phyloP scores from a whole-genome alignment of 257 asterid species.

The Henckelia pumila region DNA sequence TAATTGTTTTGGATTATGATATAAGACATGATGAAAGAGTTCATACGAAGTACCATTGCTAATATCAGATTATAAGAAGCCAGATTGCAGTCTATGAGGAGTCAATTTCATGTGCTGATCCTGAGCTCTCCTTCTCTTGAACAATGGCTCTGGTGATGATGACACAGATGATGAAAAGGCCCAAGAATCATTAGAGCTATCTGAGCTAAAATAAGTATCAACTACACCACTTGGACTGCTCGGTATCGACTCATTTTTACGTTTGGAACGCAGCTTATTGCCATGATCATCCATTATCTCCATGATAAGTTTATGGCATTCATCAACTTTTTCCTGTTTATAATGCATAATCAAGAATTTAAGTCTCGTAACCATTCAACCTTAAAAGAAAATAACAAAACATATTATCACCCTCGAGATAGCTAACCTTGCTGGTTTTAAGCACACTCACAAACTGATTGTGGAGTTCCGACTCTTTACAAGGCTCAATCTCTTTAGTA shows the following conservation, averaged over 20 bases:
- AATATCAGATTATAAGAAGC: constrained; percentile 33
- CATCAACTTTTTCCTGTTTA: background rate
- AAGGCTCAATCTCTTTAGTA: constrained; percentile 38
- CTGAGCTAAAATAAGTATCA: constrained; percentile 58
- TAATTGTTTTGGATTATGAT: constrained; percentile 36
- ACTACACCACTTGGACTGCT: constrained; percentile 38
- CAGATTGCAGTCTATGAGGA: constrained; percentile 35
- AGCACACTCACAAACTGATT: constrained; percentile 36
- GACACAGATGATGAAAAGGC: constrained; percentile 35
- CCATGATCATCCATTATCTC: background rate
- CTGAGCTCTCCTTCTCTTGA: constrained; percentile 41
- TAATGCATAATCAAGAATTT: background rate
- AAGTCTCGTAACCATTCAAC: background rate
- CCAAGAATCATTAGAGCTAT: constrained; percentile 52
- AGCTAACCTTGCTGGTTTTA: constrained; percentile 43
- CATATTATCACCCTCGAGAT: background rate
- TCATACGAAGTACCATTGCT: constrained; percentile 47
- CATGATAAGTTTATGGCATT: background rate
- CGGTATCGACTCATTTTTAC: background rate
- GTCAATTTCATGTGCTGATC: constrained; percentile 48
- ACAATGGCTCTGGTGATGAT: constrained; percentile 41
- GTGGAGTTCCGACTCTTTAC: constrained; percentile 35
- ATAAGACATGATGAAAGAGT: constrained; percentile 37
- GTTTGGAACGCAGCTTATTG: background rate
- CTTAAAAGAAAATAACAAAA: background rate